Evolutionary conservation across 805 yeast genomes (phyloP), one percentile per base, ranked within the genome.

Genomic region (Candida suzukii): DNA sequence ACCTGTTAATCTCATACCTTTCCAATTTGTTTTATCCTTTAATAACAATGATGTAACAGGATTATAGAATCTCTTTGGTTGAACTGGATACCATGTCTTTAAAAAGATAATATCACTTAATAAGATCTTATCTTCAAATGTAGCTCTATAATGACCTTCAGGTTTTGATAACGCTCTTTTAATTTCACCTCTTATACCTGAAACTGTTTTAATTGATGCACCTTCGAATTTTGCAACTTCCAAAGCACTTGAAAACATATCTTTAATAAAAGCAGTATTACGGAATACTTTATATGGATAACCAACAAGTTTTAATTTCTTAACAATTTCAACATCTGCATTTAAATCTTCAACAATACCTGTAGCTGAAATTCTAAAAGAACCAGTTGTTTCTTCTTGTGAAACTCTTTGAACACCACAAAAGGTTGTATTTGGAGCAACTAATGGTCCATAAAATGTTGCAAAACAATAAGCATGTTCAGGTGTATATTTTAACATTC

Each of bases 211-310:
- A 57, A 93, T 88, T 36, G 88, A 82, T 0, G 99, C 99, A 44
- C 99, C 99, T 67, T 93, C 99, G 57, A 93, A 93, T 60, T 88
- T 86, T 31, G 98, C 98, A 43, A 91, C 96, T 66, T 93, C 99
- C 64, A 93, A 71, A 0, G 95, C 76, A 45, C 93, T 81, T 22
- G 83, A 71, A 61, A 93, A 93, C 99, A 93, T 93, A 56, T 91
- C 97, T 64, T 88, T 91, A 57, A 93, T 83, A 60, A 95, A 93
- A 1, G 99, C 99, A 4, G 99, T 93, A 65, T 93, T 93, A 57
- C 88, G 82, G 78, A 83, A 91, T 37, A 93, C 78, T 70, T 93
- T 90, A 63, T 83, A 78, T 18, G 99, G 98, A 60, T 88, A 76
- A 38, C 99, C 99, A 31, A 93, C 96, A 42, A 93, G 74, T 63